Conservation (phyloP, 495 filamentous ascomycete species). For the Xylaria nigripes region DNA sequence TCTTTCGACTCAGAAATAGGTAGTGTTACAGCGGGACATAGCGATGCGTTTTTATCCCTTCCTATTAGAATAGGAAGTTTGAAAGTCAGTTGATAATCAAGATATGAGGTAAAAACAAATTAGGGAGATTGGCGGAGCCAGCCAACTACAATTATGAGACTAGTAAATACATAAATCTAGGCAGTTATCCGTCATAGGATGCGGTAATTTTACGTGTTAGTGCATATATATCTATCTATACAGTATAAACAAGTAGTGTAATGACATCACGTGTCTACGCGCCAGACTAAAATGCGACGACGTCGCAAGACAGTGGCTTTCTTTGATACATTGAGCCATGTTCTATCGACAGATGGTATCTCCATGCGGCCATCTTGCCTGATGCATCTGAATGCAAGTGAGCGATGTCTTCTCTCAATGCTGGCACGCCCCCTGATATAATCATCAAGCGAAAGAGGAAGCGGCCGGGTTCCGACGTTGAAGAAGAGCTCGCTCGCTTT, state of each 20-base stretch:
- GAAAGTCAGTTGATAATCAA: too few relatives aligned
- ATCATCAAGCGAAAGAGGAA: conserved; percentile 46
- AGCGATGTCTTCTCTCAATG: conserved; percentile 49
- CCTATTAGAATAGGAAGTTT: too few relatives aligned
- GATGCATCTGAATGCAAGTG: conserved; percentile 24
- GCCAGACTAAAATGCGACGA: conserved; percentile 6
- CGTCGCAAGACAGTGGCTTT: conserved; percentile 12
- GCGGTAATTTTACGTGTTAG: neutral
- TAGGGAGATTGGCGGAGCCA: too few relatives aligned
- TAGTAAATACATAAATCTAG: too few relatives aligned
- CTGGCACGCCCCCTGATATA: conserved; percentile 47
- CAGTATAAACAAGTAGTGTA: neutral
- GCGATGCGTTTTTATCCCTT: too few relatives aligned
- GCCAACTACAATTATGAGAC: too few relatives aligned
- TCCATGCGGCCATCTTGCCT: neutral
- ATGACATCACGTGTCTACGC: conserved; percentile 32
- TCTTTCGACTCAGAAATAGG: too few relatives aligned
- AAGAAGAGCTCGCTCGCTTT: neutral
- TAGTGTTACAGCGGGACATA: too few relatives aligned
- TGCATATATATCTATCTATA: neutral
- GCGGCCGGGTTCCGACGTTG: conserved; percentile 32
- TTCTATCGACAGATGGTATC: neutral
- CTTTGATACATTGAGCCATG: neutral
- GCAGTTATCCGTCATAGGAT: neutral
- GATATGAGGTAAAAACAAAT: too few relatives aligned